These are phyloP conservation scores for Huntiella decipiens DNA, from an alignment of 2,329 filamentous ascomycete species.

Conservation along the genomic window DNA sequence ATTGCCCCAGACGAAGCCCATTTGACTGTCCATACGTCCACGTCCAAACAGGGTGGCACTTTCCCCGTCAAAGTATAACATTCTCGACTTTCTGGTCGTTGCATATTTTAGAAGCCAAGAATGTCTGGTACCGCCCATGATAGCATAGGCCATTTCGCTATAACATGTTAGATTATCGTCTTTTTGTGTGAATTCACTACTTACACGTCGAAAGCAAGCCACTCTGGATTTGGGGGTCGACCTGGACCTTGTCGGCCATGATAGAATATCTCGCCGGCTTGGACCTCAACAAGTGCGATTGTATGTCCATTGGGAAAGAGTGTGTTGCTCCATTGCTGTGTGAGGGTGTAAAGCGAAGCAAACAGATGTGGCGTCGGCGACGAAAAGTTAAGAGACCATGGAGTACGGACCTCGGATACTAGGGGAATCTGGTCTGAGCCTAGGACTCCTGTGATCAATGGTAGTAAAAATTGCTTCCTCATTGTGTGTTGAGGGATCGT, in stretches of 20 bases:
- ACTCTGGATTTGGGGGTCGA: constrained; percentile 28
- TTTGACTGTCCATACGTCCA: constrained; percentile 29
- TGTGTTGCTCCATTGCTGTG: constrained; percentile 32
- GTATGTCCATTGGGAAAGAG: constrained; percentile 31
- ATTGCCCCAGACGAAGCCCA: constrained; percentile 30
- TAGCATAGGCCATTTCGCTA: constrained; percentile 32
- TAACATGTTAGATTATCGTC: constrained; percentile 3
- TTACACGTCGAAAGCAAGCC: constrained; percentile 30
- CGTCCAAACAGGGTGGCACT: constrained; percentile 27
- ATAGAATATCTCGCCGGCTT: constrained; percentile 28
- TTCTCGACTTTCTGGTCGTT: constrained; percentile 22
- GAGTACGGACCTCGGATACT: too few species aligned
- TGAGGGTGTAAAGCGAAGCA: constrained; percentile 25
- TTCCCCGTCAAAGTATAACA: constrained; percentile 32
- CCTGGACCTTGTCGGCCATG: constrained; percentile 26
- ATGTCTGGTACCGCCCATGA: constrained; percentile 26
- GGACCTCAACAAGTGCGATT: constrained; percentile 26
- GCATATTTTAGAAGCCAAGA: constrained; percentile 30
- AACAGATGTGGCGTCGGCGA: constrained; percentile 29
- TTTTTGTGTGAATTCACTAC: constrained; percentile 5
- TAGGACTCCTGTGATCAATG: too few species aligned
- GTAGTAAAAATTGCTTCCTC: too few species aligned
- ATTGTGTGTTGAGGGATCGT: too few species aligned
- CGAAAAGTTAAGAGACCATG: constrained; percentile 24
- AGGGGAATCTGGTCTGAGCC: too few species aligned